A percentile compares a stretch with the other conserved stretches of the same genome.
These are phyloP conservation scores for Hymenoscyphus repandus DNA, from an alignment of 2,329 filamentous ascomycete species.

Conservation along the genomic window DNA sequence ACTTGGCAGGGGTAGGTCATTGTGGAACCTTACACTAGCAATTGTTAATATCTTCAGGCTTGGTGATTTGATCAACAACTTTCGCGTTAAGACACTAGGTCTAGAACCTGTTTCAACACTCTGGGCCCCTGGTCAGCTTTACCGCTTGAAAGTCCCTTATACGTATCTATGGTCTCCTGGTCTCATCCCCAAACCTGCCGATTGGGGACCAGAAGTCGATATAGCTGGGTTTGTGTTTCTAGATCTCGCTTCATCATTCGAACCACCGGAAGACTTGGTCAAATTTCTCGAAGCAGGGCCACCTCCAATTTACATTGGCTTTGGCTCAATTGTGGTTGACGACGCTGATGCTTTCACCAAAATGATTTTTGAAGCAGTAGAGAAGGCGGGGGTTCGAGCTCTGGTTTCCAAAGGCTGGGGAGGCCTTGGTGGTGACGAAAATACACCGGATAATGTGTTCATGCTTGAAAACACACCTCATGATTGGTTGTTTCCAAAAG, in stretches of 20 bases:
- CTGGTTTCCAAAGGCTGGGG: conserved; percentile 75
- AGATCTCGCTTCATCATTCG: conserved; percentile 57
- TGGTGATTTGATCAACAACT: conserved; percentile 72
- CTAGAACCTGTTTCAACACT: conserved; percentile 70
- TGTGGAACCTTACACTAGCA: background rate
- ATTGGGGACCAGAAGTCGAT: conserved; percentile 66
- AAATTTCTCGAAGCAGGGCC: conserved; percentile 53
- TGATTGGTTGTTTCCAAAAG: conserved; percentile 69
- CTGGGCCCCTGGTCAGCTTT: conserved; percentile 71
- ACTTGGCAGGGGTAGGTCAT: conserved; percentile 70
- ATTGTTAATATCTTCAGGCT: conserved; percentile 36
- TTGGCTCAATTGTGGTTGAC: conserved; percentile 71
- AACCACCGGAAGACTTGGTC: conserved; percentile 49
- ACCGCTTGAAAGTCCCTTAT: conserved; percentile 68
- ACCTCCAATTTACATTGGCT: conserved; percentile 67
- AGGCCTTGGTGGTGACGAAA: conserved; percentile 55
- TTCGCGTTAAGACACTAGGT: conserved; percentile 62
- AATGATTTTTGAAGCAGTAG: conserved; percentile 66
- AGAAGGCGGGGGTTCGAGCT: conserved; percentile 61
- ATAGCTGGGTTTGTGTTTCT: conserved; percentile 76
- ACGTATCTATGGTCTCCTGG: conserved; percentile 69
- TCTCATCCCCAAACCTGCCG: conserved; percentile 60
- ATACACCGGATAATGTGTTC: conserved; percentile 59
- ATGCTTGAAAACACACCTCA: conserved; percentile 72
- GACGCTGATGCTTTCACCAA: conserved; percentile 63